phyloP scores from a whole-genome alignment of 108 stramenopile species.

The Phaeodactylum tricornutum region DNA sequence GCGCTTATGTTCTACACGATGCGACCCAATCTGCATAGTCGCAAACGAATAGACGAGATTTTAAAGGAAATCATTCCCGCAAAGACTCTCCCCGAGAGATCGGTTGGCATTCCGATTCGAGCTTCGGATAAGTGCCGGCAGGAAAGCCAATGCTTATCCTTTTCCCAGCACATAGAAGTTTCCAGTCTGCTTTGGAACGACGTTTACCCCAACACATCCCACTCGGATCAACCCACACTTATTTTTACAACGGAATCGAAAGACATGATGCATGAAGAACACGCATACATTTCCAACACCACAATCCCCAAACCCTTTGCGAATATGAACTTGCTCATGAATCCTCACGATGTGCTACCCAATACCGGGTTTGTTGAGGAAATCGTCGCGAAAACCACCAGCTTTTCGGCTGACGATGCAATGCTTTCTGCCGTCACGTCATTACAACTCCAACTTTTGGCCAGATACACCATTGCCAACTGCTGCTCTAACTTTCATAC shows the following conservation, averaged over 20 bases:
- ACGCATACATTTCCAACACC: background rate
- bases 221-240: slow-evolving; percentile 1
- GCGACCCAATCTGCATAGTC: slow-evolving; percentile 19
- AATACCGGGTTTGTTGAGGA: slow-evolving; percentile 7
- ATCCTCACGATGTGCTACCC: slow-evolving; percentile 11
- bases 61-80: slow-evolving; percentile 9
- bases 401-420: slow-evolving; percentile 6
- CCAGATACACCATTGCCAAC: slow-evolving; percentile 12
- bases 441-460: slow-evolving; percentile 13
- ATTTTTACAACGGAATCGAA: slow-evolving; percentile 32
- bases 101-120: slow-evolving; percentile 32
- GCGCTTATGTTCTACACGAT: slow-evolving; percentile 23
- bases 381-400: background rate
- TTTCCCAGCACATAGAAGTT: slow-evolving; percentile 26
- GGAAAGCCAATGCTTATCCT: slow-evolving; percentile 35
- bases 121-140: slow-evolving; percentile 34
- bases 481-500: slow-evolving; percentile 23
- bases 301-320: too few species aligned
- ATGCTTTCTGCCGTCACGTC: slow-evolving; percentile 19
- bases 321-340: too few species aligned
- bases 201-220: background rate
- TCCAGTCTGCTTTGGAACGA: slow-evolving; percentile 14
- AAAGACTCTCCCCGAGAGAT: slow-evolving; percentile 3
- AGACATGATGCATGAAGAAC: slow-evolving; percentile 12
- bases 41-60: slow-evolving; percentile 4